These are phyloP conservation scores for Trichoderma afroharzianum DNA, from an alignment of 2,329 filamentous ascomycete genomes.

Conservation along the genomic window DNA sequence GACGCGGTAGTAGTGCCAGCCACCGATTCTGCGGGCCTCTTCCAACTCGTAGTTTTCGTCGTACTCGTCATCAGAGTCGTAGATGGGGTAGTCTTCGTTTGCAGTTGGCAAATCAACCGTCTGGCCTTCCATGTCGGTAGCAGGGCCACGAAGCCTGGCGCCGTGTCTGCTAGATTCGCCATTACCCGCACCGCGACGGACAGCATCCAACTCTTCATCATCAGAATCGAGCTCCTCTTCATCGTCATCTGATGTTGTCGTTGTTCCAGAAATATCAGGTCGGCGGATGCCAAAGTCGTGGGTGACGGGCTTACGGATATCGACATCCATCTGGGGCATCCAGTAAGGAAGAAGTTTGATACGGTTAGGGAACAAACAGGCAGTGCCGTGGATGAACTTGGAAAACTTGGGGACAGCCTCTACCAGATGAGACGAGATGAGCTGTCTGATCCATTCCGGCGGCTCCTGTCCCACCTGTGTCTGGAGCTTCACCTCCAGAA, in stretches of 20 bases:
- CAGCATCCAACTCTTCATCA: slow-evolving; percentile 48
- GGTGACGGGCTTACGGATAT: slow-evolving; percentile 88
- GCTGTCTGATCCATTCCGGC: slow-evolving; percentile 91
- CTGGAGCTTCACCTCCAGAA: slow-evolving; percentile 95
- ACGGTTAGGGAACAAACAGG: slow-evolving; percentile 77
- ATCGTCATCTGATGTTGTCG: slow-evolving; percentile 73
- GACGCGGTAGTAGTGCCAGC: slow-evolving; percentile 68
- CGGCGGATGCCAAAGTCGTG: slow-evolving; percentile 90
- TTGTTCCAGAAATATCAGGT: slow-evolving; percentile 68
- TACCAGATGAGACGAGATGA: slow-evolving; percentile 89
- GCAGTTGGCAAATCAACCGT: slow-evolving; percentile 58
- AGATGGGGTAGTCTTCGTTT: slow-evolving; percentile 76
- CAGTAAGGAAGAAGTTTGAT: slow-evolving; percentile 94
- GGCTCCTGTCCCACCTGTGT: slow-evolving; percentile 93
- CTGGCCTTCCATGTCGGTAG: slow-evolving; percentile 75
- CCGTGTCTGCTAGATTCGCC: slow-evolving; percentile 40
- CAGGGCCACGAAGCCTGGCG: slow-evolving; percentile 41
- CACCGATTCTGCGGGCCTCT: slow-evolving; percentile 72
- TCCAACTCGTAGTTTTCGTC: slow-evolving; percentile 72
- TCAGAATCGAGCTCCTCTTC: slow-evolving; percentile 69
- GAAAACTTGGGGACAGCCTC: slow-evolving; percentile 99
- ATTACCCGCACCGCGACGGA: slow-evolving; percentile 22
- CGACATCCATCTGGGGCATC: slow-evolving; percentile 97
- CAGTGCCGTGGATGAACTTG: slow-evolving; percentile 96
- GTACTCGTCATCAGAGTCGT: slow-evolving; percentile 81